Conservation (phyloP, 1,284 basidiomycete genomes). For the Gymnopus androsaceus region DNA sequence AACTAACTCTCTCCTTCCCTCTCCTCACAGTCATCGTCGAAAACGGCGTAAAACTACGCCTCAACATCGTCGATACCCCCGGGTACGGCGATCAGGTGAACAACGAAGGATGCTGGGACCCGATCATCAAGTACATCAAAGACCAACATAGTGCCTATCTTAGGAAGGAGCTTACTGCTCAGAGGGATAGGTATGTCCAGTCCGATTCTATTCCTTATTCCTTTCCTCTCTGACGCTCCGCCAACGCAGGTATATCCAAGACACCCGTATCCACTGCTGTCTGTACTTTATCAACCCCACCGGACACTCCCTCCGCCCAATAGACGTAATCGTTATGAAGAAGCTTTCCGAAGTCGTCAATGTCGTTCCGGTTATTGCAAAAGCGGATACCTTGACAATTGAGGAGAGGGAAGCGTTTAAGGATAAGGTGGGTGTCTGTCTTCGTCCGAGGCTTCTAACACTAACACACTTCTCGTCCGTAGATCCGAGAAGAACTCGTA, state of each 20-base stretch:
- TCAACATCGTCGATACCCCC: constrained; percentile 99
- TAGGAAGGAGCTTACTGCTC: constrained; percentile 97
- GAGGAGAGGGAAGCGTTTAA: constrained; percentile 96
- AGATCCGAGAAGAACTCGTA: constrained; percentile 92
- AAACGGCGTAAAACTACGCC: constrained; percentile 91
- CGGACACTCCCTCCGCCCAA: constrained; percentile 88
- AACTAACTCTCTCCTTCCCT: not conserved
- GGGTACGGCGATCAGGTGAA: constrained; percentile 99
- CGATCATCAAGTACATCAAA: constrained; percentile 98
- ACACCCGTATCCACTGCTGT: constrained; percentile 98
- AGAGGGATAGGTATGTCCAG: constrained; percentile 97
- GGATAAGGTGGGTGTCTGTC: constrained; percentile 60
- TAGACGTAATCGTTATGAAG: constrained; percentile 99
- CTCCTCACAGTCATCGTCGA: constrained; percentile 83
- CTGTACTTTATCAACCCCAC: constrained; percentile 99
- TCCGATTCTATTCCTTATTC: too few species aligned
- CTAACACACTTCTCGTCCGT: not conserved
- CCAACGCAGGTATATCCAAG: constrained; percentile 94
- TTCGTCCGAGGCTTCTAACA: not conserved
- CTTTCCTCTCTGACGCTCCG: too few species aligned
- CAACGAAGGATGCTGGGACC: constrained; percentile 99
- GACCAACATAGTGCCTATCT: constrained; percentile 99
- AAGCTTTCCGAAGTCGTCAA: constrained; percentile 98
- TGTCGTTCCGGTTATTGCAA: constrained; percentile 98
- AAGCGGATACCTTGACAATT: constrained; percentile 93